Percentiles rank a stretch among this genome's conserved stretches.
Evolutionary conservation across 176 grass and related monocot genomes (phyloP).

Genomic region (Avena eriantha): DNA sequence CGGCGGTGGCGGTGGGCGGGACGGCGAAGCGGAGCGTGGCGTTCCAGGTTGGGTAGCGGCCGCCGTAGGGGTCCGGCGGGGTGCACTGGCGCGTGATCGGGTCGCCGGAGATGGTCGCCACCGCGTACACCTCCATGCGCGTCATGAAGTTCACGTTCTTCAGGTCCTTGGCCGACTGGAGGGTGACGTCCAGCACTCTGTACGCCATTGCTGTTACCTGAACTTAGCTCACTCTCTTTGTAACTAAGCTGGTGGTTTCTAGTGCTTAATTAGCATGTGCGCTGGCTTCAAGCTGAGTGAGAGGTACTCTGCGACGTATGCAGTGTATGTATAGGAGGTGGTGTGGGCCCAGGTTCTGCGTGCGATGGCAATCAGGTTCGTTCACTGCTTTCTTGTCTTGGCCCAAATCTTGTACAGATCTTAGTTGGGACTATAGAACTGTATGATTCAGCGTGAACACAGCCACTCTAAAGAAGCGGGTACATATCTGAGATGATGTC

Average conservation of each 20-base stretch:
- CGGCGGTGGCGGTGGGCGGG: conserved; percentile 38
- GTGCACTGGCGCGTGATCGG: conserved; percentile 57
- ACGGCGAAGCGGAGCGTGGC: conserved; percentile 55
- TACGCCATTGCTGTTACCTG: conserved; percentile 52
- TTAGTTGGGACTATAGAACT: background rate
- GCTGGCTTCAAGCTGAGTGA: background rate
- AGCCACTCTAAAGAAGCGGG: too few species aligned
- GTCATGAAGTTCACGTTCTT: conserved; percentile 75
- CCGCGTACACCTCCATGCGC: conserved; percentile 73
- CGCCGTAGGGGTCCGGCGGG: conserved; percentile 56
- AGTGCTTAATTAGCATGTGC: background rate
- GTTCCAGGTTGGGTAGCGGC: conserved; percentile 71
- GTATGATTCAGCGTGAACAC: background rate
- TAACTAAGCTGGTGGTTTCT: background rate
- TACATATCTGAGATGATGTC: too few species aligned
- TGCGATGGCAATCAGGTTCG: background rate
- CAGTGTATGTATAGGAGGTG: conserved; percentile 45
- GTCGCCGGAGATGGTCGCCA: conserved; percentile 60
- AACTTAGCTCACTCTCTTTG: background rate
- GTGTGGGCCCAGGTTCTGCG: background rate
- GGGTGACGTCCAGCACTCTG: conserved; percentile 65
- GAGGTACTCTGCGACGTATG: background rate
- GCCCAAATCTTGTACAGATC: background rate
- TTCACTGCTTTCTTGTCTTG: too few species aligned
- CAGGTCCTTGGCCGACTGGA: conserved; percentile 62